Evolutionary conservation across 257 asterid genomes (phyloP).

Genomic region (Anisodus acutangulus): DNA sequence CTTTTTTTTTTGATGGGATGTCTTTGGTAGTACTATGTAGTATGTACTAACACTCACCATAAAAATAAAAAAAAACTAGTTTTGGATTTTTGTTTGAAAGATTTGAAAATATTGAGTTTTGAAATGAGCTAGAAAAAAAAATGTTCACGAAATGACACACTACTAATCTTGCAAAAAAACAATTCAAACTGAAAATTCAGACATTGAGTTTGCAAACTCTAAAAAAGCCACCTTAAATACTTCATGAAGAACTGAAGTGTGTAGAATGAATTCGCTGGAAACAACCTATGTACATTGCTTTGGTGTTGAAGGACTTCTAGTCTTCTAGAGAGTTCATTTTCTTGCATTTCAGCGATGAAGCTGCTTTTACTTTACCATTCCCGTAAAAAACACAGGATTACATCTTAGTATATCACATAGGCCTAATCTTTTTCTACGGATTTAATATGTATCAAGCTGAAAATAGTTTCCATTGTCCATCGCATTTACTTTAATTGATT

Average conservation of each 20-base stretch:
- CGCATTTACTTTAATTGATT: neutral
- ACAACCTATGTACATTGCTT: neutral
- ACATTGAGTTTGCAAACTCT: no score
- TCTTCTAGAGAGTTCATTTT: no score
- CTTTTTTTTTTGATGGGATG: constrained; percentile 23
- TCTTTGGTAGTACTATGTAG: neutral
- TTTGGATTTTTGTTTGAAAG: neutral
- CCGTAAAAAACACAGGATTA: neutral
- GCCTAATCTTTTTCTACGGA: no score
- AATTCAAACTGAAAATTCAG: neutral
- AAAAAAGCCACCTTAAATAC: no score
- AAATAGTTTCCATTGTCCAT: neutral
- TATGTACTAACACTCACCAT: neutral
- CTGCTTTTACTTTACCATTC: neutral
- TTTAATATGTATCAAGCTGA: neutral
- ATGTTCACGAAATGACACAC: neutral
- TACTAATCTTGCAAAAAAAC: neutral
- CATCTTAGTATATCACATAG: no score
- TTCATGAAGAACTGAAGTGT: neutral
- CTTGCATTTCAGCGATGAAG: neutral
- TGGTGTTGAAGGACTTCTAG: neutral
- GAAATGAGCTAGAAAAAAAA: neutral
- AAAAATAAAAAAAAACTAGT: neutral
- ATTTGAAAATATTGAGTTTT: neutral
- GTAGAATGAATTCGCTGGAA: neutral